Evolutionary conservation across 73 alveolate species (phyloP).

Genomic region (Paraurostyla sp.): DNA sequence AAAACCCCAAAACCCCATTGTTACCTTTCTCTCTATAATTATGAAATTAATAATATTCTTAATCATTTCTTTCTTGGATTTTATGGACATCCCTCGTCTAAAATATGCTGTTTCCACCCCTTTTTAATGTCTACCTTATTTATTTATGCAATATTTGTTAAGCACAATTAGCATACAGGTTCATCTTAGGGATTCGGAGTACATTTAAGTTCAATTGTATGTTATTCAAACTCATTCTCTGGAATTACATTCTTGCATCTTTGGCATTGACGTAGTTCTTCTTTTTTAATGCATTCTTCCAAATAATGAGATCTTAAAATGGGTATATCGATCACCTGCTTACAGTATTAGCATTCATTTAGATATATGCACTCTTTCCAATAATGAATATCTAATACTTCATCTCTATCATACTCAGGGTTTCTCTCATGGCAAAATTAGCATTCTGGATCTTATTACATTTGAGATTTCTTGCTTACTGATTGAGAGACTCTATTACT

Average conservation of each 20-base stretch:
- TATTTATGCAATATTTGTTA: slow-evolving; percentile 74
- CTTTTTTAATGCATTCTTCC: slow-evolving; percentile 90
- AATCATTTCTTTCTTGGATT: slow-evolving; percentile 77
- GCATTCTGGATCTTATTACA: slow-evolving; percentile 65
- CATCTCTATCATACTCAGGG: slow-evolving; percentile 83
- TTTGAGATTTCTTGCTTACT: slow-evolving; percentile 2
- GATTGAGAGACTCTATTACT: background rate
- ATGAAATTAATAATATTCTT: background rate
- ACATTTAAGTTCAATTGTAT: slow-evolving; percentile 83
- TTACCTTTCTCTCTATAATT: too few relatives aligned
- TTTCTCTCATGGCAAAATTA: slow-evolving; percentile 87
- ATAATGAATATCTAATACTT: slow-evolving; percentile 90
- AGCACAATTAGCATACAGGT: slow-evolving; percentile 82
- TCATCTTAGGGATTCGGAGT: slow-evolving; percentile 65
- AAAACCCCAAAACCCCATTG: background rate
- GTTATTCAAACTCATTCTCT: slow-evolving; percentile 89
- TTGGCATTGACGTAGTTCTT: slow-evolving; percentile 89
- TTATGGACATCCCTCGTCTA: slow-evolving; percentile 79
- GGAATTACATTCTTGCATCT: slow-evolving; percentile 96
- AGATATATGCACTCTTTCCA: slow-evolving; percentile 96
- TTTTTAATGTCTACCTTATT: slow-evolving; percentile 64
- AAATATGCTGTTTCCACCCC: slow-evolving; percentile 82
- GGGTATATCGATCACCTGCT: slow-evolving; percentile 93
- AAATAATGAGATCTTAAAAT: slow-evolving; percentile 86
- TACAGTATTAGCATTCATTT: slow-evolving; percentile 88